A percentile compares a stretch with the other conserved stretches of the same genome.
These are phyloP conservation scores for Epichloe uncinata DNA, from an alignment of 2,329 filamentous ascomycete genomes.

Conservation along the genomic window DNA sequence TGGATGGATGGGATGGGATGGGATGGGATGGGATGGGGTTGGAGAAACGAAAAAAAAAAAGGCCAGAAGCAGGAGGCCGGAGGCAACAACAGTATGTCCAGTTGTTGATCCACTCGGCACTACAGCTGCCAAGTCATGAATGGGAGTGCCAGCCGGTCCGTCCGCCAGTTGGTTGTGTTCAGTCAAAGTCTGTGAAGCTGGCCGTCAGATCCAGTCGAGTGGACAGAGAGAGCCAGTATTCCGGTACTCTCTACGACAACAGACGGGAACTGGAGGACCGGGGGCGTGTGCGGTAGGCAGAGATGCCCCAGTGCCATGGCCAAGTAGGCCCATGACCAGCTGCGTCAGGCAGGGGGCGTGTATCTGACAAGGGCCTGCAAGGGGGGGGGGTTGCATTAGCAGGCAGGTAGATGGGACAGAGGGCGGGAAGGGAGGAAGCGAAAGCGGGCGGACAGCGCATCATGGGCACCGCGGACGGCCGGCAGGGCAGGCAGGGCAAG, in stretches of 20 bases:
- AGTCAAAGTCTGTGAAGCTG: background rate
- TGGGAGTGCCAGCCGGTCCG: background rate
- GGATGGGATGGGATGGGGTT: too few relatives aligned
- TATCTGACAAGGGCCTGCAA: background rate
- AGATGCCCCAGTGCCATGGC: too few relatives aligned
- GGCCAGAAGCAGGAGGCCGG: background rate
- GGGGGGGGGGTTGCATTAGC: background rate
- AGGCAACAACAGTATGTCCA: background rate
- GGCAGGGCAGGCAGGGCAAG: background rate
- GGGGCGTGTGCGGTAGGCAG: background rate
- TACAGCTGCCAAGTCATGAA: background rate
- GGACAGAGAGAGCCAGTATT: background rate
- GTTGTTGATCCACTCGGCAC: background rate
- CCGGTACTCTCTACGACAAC: background rate
- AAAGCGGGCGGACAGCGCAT: slow-evolving; percentile 2
- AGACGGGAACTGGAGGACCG: background rate
- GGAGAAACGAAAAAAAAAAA: too few relatives aligned
- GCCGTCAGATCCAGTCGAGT: background rate
- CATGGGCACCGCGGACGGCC: background rate
- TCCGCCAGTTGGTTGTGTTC: background rate
- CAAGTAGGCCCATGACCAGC: background rate
- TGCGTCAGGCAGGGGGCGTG: background rate
- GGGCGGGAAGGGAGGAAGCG: slow-evolving; percentile 4
- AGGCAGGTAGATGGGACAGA: slow-evolving; percentile 6
- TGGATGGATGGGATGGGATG: too few relatives aligned